Conservation (phyloP, 208 protist species). For the Leishmania gerbilli region DNA sequence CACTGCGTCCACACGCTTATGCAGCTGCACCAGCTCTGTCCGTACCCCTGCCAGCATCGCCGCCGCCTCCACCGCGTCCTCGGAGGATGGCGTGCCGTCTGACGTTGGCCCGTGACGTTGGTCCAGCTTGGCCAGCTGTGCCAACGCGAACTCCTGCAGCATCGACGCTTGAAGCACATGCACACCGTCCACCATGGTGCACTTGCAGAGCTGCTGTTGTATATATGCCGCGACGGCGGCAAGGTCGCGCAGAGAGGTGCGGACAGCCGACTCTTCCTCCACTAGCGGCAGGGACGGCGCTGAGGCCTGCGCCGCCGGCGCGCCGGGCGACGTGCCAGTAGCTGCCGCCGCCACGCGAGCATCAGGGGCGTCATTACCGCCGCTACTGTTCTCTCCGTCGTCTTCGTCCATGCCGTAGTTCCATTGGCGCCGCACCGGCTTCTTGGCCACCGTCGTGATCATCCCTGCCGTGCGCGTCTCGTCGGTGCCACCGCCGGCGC, state of each 20-base stretch:
- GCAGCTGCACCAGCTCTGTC: slow-evolving; percentile 10
- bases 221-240: slow-evolving; percentile 14
- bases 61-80: not conserved
- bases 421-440: slow-evolving; percentile 24
- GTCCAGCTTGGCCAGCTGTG: slow-evolving; percentile 5
- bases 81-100: not conserved
- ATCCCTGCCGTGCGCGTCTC: not conserved
- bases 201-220: slow-evolving; percentile 21
- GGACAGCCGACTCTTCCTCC: not conserved
- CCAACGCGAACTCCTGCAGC: slow-evolving; percentile 26
- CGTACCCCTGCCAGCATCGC: not conserved
- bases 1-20: slow-evolving; percentile 21
- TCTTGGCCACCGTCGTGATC: not conserved
- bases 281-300: not conserved
- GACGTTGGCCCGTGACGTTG: not conserved
- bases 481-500: not conserved
- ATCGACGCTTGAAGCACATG: slow-evolving; percentile 33
- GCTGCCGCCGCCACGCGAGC: not conserved
- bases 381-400: not conserved
- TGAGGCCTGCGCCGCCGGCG: not conserved
- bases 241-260: slow-evolving; percentile 13
- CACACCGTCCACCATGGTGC: slow-evolving; percentile 37
- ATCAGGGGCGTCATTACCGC: not conserved
- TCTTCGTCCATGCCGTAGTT: slow-evolving; percentile 70
- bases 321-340: not conserved